phyloP scores from a whole-genome alignment of 1,284 basidiomycete genomes.

The Irpex sp. region DNA sequence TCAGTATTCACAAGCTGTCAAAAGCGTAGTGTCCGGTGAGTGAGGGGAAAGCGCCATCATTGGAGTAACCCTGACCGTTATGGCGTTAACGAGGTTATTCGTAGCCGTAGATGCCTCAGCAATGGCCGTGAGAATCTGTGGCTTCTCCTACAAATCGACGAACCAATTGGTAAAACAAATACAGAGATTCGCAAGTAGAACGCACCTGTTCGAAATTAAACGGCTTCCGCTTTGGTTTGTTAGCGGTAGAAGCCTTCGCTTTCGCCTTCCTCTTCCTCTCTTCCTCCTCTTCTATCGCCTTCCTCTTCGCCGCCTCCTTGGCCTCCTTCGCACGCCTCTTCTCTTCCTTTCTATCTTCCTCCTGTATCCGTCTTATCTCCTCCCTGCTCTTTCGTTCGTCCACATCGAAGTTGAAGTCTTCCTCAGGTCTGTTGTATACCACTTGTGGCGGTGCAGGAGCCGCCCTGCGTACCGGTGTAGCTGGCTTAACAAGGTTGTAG shows the following conservation, averaged over 20 bases:
- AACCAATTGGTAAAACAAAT: neutral
- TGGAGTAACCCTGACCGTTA: slow-evolving; percentile 66
- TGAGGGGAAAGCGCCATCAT: neutral
- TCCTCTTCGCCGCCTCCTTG: slow-evolving; percentile 56
- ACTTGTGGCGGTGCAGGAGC: neutral
- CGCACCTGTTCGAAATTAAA: slow-evolving; percentile 89
- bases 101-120: slow-evolving; percentile 90
- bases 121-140: slow-evolving; percentile 86
- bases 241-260: slow-evolving; percentile 28
- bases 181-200: neutral
- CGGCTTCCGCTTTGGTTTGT: slow-evolving; percentile 60
- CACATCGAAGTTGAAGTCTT: slow-evolving; percentile 16
- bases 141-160: slow-evolving; percentile 77
- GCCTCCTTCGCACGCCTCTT: slow-evolving; percentile 62
- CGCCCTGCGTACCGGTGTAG: slow-evolving; percentile 28
- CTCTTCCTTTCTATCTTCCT: slow-evolving; percentile 57
- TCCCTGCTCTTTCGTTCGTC: slow-evolving; percentile 28
- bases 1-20: slow-evolving; percentile 87
- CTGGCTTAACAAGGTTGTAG: slow-evolving; percentile 65
- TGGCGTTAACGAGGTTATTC: slow-evolving; percentile 92
- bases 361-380: slow-evolving; percentile 49
- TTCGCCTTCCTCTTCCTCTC: slow-evolving; percentile 40
- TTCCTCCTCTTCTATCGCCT: slow-evolving; percentile 46
- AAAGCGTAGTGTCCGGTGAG: slow-evolving; percentile 17
- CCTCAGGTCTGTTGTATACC: slow-evolving; percentile 7